A percentile compares a stretch with the other conserved stretches of the same genome.
These are phyloP conservation scores for Seiridium unicorne DNA, from an alignment of 2,329 filamentous ascomycete genomes.

Conservation along the genomic window DNA sequence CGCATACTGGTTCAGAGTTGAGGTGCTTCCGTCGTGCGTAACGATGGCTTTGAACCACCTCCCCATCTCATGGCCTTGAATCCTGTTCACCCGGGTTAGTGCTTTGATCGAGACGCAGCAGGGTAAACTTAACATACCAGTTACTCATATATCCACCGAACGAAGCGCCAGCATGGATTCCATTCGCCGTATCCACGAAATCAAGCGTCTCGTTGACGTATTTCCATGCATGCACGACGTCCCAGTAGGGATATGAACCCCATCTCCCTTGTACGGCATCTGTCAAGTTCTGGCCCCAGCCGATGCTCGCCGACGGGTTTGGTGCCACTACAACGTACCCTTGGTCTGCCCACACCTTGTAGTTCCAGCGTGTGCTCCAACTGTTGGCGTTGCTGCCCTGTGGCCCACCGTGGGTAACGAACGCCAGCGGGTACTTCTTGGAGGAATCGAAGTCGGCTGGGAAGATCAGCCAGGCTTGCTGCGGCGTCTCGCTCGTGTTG, in stretches of 20 bases:
- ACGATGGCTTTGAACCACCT: constrained; percentile 57
- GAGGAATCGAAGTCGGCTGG: constrained; percentile 28
- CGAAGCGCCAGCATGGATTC: constrained; percentile 50
- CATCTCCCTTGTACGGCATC: constrained; percentile 49
- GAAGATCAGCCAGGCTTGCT: constrained; percentile 31
- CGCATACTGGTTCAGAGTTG: constrained; percentile 31
- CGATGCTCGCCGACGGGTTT: constrained; percentile 52
- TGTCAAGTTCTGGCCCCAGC: constrained; percentile 52
- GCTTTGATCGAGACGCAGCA: not conserved
- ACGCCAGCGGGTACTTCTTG: constrained; percentile 52
- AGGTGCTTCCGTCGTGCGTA: constrained; percentile 48
- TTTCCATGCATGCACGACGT: constrained; percentile 51
- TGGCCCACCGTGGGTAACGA: constrained; percentile 52
- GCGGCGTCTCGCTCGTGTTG: constrained; percentile 29
- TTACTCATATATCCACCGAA: constrained; percentile 59
- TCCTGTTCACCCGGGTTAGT: constrained; percentile 30
- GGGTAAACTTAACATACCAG: constrained; percentile 22
- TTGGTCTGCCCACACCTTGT: constrained; percentile 54
- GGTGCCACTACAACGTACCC: constrained; percentile 54
- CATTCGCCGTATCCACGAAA: constrained; percentile 49
- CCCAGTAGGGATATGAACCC: constrained; percentile 53
- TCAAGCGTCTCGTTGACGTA: constrained; percentile 48
- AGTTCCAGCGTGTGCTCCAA: constrained; percentile 54
- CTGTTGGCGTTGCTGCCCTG: constrained; percentile 50
- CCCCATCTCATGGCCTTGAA: constrained; percentile 51